Conservation (phyloP, 495 filamentous ascomycete species). For the Tuber borchii region DNA sequence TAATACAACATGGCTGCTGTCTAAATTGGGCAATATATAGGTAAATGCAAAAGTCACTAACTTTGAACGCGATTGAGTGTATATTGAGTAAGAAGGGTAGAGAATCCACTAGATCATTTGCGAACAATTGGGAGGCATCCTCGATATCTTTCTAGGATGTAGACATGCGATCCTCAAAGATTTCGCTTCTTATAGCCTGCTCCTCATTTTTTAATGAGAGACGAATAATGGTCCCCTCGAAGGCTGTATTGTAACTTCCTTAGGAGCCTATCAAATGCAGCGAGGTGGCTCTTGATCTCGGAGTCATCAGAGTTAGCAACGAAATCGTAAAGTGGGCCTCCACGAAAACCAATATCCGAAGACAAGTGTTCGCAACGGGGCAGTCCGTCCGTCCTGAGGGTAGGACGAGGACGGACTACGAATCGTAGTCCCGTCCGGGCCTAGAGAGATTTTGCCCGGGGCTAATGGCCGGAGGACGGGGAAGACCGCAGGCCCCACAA, state of each 20-base stretch:
- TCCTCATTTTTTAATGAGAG: constrained; percentile 44
- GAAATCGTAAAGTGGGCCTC: constrained; percentile 45
- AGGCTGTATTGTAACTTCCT: constrained; percentile 12
- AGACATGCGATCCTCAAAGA: constrained; percentile 38
- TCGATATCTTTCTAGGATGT: constrained; percentile 38
- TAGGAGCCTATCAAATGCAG: constrained; percentile 39
- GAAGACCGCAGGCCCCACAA: too few relatives aligned
- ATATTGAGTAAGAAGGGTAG: constrained; percentile 45
- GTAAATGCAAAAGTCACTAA: too few relatives aligned
- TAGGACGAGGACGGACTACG: too few relatives aligned
- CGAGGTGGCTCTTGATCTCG: constrained; percentile 45
- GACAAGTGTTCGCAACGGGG: too few relatives aligned
- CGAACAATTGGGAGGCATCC: constrained; percentile 42
- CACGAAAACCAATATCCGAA: constrained; percentile 25
- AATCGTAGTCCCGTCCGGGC: too few relatives aligned
- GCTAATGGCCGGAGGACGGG: too few relatives aligned
- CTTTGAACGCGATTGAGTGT: constrained; percentile 36
- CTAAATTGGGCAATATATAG: too few relatives aligned
- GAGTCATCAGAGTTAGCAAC: constrained; percentile 30
- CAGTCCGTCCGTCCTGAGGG: too few relatives aligned
- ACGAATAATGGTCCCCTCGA: constrained; percentile 46
- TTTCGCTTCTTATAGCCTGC: constrained; percentile 38
- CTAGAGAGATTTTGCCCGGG: too few relatives aligned
- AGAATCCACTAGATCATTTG: constrained; percentile 41
- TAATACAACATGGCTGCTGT: too few relatives aligned